Evolutionary conservation across 805 yeast species (phyloP).

Genomic region (Cyberlindnera maritima): DNA sequence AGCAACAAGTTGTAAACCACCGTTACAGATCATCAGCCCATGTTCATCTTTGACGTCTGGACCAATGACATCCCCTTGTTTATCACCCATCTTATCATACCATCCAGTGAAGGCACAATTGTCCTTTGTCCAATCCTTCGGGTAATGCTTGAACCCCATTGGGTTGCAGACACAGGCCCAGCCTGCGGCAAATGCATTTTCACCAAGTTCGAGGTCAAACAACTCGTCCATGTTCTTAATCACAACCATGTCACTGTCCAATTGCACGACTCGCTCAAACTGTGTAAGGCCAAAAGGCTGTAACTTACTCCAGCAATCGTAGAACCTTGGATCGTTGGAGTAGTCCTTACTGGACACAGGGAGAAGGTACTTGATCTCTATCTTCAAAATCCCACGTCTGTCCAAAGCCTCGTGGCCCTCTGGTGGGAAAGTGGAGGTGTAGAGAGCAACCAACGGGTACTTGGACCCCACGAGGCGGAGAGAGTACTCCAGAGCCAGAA

Average conservation of each 20-base stretch:
- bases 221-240: constrained; percentile 57
- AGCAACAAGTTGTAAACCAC: constrained; percentile 53
- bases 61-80: constrained; percentile 31
- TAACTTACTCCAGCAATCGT: constrained; percentile 61
- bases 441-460: constrained; percentile 51
- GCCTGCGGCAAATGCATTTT: constrained; percentile 49
- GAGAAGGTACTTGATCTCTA: constrained; percentile 39
- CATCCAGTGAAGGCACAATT: constrained; percentile 51
- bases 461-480: constrained; percentile 40
- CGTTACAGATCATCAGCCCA: constrained; percentile 48
- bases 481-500: constrained; percentile 48
- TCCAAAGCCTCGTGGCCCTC: constrained; percentile 42
- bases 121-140: constrained; percentile 46
- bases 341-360: constrained; percentile 46
- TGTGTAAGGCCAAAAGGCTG: constrained; percentile 51
- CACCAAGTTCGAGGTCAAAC: constrained; percentile 43
- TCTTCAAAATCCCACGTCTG: constrained; percentile 38
- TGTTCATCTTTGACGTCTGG: constrained; percentile 40
- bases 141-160: constrained; percentile 48
- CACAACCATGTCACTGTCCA: constrained; percentile 62
- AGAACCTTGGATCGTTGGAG: constrained; percentile 49
- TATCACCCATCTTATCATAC: constrained; percentile 21
- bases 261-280: constrained; percentile 51
- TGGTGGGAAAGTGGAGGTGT: constrained; percentile 44
- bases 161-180: constrained; percentile 68